Percentiles rank a stretch among this genome's conserved stretches.
phyloP scores from a whole-genome alignment of 2,329 filamentous ascomycete genomes.

The Coniochaeta pulveracea region DNA sequence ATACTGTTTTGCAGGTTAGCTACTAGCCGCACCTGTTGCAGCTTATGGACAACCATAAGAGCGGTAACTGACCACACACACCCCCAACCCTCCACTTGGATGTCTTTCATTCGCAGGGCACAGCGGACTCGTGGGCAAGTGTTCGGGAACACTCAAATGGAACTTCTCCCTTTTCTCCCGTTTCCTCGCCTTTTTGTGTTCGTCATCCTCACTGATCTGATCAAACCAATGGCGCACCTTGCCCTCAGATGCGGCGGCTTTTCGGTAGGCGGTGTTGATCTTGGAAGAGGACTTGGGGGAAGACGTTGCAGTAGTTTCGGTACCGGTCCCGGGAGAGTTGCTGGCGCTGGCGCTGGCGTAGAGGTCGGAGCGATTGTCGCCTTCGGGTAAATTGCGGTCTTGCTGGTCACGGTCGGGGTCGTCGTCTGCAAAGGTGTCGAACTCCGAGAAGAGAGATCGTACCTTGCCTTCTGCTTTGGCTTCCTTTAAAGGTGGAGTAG shows the following conservation, averaged over 20 bases:
- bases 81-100: conserved; percentile 28
- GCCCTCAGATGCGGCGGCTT: neutral
- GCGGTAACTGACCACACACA: conserved; percentile 28
- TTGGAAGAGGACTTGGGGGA: neutral
- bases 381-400: no score
- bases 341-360: neutral
- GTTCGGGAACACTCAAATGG: conserved; percentile 37
- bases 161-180: conserved; percentile 19
- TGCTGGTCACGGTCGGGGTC: neutral
- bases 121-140: conserved; percentile 37
- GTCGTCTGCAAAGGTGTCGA: conserved; percentile 4
- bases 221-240: neutral
- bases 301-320: neutral
- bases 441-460: conserved; percentile 1
- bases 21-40: neutral
- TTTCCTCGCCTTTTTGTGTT: neutral
- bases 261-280: conserved; percentile 1
- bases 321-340: neutral
- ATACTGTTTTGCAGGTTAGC: conserved; percentile 6
- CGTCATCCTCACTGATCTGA: neutral
- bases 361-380: neutral
- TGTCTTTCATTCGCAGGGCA: conserved; percentile 37
- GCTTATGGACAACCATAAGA: neutral
- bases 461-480: conserved; percentile 1
- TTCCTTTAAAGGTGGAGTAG: conserved; percentile 1